phyloP scores from a whole-genome alignment of 75 land plant genomes.

The Cryptomeria japonica region DNA sequence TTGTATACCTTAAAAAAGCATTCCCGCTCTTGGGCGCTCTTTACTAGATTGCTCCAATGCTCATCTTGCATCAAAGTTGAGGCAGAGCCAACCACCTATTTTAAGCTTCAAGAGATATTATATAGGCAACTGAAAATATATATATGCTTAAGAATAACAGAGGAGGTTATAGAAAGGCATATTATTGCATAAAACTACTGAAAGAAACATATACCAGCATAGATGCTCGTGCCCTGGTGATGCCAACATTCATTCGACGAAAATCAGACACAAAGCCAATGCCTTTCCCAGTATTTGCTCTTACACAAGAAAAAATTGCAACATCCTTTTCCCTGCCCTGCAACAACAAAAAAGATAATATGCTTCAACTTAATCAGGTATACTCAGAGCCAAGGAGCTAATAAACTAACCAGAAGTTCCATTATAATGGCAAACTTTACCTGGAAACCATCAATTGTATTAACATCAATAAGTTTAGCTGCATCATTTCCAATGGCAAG shows the following conservation, averaged over 20 bases:
- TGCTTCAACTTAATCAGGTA: not conserved
- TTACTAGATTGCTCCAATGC: slow-evolving; percentile 84
- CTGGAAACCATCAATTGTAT: slow-evolving; percentile 97
- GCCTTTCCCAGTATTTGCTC: slow-evolving; percentile 65
- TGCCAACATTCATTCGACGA: slow-evolving; percentile 96
- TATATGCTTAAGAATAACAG: slow-evolving; percentile 12
- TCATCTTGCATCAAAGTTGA: slow-evolving; percentile 74
- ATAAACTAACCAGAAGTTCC: not conserved
- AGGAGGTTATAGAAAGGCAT: not conserved
- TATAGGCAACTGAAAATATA: not conserved
- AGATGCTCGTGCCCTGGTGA: slow-evolving; percentile 89
- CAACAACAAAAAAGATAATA: not conserved
- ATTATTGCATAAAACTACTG: not conserved
- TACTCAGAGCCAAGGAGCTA: not conserved
- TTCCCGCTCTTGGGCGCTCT: slow-evolving; percentile 58
- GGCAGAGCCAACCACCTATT: slow-evolving; percentile 91
- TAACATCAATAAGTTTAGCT: slow-evolving; percentile 71
- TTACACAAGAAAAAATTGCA: slow-evolving; percentile 92
- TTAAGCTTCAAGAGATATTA: slow-evolving; percentile 6
- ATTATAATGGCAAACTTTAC: slow-evolving; percentile 24
- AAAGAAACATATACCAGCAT: slow-evolving; percentile 58
- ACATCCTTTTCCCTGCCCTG: slow-evolving; percentile 97
- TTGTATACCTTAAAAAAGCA: slow-evolving; percentile 63
- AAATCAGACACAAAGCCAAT: slow-evolving; percentile 94
- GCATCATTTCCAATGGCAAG: slow-evolving; percentile 57